Evolutionary conservation across 2,329 filamentous ascomycete genomes (phyloP).

Genomic region (Stemphylium beticola): DNA sequence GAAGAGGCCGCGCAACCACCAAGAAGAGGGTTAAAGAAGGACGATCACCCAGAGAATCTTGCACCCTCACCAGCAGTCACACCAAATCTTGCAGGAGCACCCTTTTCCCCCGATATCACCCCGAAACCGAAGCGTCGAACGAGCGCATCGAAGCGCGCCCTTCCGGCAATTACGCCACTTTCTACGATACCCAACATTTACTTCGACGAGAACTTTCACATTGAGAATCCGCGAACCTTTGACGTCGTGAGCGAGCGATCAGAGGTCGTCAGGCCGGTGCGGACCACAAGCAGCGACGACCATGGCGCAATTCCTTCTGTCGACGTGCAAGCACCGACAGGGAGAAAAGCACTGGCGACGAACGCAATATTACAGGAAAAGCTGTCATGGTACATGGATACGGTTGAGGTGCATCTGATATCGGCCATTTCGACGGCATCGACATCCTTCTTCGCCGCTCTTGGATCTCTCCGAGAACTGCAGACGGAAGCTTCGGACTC

Average conservation of each 20-base stretch:
- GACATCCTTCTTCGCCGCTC: conserved; percentile 91
- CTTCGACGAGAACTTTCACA: conserved; percentile 91
- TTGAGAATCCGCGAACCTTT: conserved; percentile 95
- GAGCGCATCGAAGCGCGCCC: conserved; percentile 63
- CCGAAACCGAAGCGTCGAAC: conserved; percentile 58
- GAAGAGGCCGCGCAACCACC: conserved; percentile 61
- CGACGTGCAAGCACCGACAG: conserved; percentile 60
- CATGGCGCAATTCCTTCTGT: conserved; percentile 65
- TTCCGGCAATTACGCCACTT: conserved; percentile 79
- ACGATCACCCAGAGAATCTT: conserved; percentile 58
- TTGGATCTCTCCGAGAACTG: conserved; percentile 87
- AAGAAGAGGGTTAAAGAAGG: conserved; percentile 56
- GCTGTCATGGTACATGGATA: conserved; percentile 99
- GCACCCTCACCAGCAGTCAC: conserved; percentile 45
- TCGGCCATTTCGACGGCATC: conserved; percentile 95
- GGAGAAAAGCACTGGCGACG: conserved; percentile 85
- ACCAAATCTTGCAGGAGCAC: conserved; percentile 50
- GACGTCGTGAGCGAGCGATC: conserved; percentile 96
- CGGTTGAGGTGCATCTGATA: conserved; percentile 95
- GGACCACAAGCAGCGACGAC: conserved; percentile 56
- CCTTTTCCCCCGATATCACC: conserved; percentile 54
- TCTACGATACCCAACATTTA: conserved; percentile 93
- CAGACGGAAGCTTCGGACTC: conserved; percentile 93
- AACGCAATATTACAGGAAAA: conserved; percentile 99
- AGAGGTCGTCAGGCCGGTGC: conserved; percentile 80